Evolutionary conservation across 2,329 filamentous ascomycete genomes (phyloP).

Genomic region (Microdochium paspali): DNA sequence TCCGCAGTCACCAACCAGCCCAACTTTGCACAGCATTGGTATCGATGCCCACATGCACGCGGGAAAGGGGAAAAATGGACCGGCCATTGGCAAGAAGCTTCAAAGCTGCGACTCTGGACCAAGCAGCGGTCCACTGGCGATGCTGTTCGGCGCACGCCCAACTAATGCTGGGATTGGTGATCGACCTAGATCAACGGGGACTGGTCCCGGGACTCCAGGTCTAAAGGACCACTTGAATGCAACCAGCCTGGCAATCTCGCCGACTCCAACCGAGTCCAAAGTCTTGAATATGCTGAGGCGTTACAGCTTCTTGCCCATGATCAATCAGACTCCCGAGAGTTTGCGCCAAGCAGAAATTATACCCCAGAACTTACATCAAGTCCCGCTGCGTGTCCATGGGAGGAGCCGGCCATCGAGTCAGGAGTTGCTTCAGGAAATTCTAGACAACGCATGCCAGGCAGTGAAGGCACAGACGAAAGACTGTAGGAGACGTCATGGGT

Average conservation of each 20-base stretch:
- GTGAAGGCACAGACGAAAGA: background rate
- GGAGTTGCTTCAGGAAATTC: background rate
- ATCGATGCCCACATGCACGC: background rate
- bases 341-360: constrained; percentile 3
- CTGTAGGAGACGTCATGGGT: background rate
- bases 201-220: background rate
- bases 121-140: background rate
- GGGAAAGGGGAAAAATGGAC: background rate
- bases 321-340: constrained; percentile 12
- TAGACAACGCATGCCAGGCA: background rate
- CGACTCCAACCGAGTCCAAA: background rate
- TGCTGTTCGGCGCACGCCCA: background rate
- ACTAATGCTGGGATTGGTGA: background rate
- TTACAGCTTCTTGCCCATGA: constrained; percentile 16
- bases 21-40: background rate
- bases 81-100: background rate
- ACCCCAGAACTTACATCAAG: background rate
- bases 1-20: background rate
- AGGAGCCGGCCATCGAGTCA: background rate
- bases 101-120: background rate
- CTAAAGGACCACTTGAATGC: background rate
- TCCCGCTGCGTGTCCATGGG: background rate
- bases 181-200: background rate
- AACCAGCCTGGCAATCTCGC: background rate
- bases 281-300: constrained; percentile 13